phyloP scores from a whole-genome alignment of 352 stramenopile genomes.

The Ophiocytium majus region DNA sequence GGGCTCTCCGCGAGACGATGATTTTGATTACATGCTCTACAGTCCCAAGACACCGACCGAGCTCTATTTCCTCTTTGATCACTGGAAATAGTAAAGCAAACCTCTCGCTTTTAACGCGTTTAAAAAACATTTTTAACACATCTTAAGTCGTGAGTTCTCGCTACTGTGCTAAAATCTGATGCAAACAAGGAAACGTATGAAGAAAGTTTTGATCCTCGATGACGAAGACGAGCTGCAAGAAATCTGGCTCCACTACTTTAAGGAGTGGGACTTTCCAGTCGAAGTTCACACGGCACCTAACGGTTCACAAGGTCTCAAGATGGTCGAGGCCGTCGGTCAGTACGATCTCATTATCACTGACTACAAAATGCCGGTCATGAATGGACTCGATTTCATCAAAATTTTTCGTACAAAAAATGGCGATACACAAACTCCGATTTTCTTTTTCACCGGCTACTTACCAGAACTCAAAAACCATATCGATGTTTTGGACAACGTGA shows the following conservation, averaged over 20 bases:
- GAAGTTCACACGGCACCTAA: background rate
- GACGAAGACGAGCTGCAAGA: background rate
- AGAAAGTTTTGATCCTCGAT: slow-evolving; percentile 19
- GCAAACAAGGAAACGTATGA: no score
- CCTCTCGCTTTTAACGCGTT: no score
- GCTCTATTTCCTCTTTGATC: no score
- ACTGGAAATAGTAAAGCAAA: no score
- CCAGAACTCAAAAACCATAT: background rate
- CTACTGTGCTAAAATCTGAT: no score
- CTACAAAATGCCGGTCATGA: background rate
- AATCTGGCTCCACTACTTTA: background rate
- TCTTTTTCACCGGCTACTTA: background rate
- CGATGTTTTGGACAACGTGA: background rate
- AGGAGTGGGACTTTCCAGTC: background rate
- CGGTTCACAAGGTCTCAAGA: background rate
- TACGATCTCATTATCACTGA: background rate
- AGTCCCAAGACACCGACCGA: no score
- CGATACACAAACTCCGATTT: background rate
- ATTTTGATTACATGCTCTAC: no score
- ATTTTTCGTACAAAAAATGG: background rate
- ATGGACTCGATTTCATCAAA: slow-evolving; percentile 14
- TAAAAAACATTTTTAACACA: no score
- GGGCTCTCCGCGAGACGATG: no score
- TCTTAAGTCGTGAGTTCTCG: no score
- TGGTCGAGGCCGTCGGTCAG: background rate